phyloP scores from a whole-genome alignment of 768 basidiomycete species.

The Boletus sensibilis region DNA sequence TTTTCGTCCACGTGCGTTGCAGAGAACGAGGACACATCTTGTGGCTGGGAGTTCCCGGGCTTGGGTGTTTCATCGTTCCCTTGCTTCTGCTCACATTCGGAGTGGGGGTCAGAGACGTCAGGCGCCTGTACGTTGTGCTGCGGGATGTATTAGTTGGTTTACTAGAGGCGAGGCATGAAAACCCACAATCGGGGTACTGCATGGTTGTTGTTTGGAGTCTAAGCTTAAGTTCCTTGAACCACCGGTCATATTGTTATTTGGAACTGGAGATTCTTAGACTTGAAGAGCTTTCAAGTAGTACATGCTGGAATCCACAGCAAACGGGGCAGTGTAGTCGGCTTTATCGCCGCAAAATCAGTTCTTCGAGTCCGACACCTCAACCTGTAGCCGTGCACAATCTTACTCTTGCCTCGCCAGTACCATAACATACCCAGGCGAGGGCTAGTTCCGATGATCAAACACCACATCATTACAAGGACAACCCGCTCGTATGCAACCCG shows the following conservation, averaged over 20 bases:
- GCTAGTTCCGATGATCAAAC: not conserved
- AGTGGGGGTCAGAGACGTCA: not conserved
- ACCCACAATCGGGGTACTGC: not conserved
- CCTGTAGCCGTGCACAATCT: too few species aligned
- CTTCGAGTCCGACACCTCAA: too few species aligned
- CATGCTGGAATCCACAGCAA: not conserved
- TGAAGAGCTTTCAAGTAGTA: not conserved
- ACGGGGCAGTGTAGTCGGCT: not conserved
- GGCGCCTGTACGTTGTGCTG: not conserved
- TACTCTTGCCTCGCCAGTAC: too few species aligned
- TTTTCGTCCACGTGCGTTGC: not conserved
- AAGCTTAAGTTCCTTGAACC: not conserved
- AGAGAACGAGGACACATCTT: not conserved
- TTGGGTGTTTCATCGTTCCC: not conserved
- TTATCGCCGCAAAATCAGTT: too few species aligned
- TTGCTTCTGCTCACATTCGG: not conserved
- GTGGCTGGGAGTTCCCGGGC: not conserved
- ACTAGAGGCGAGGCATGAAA: not conserved
- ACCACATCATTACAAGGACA: not conserved
- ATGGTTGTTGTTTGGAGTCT: not conserved
- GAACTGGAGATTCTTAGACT: too few species aligned
- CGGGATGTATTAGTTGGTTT: not conserved
- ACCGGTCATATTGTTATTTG: not conserved
- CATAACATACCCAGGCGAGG: too few species aligned
- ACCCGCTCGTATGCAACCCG: not conserved